Evolutionary conservation across 2,329 filamentous ascomycete species (phyloP), one percentile per base, ranked within the genome.

Genomic region (Pseudogymnoascus verrucosus): DNA sequence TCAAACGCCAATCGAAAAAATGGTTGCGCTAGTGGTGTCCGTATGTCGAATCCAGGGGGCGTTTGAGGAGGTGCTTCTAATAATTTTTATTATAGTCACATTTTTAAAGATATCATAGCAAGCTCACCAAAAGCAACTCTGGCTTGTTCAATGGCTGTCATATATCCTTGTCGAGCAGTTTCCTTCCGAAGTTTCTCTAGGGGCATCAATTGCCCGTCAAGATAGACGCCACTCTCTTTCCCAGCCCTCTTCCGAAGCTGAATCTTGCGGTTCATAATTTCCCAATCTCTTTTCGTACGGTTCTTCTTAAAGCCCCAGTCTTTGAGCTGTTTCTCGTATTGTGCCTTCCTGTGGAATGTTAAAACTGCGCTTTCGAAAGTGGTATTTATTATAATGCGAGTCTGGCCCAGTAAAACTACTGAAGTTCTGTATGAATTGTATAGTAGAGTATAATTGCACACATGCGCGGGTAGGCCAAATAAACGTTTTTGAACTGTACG

Each of bases 301-400:
- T 65, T 37, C 42, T 65, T 65, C 23, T 21, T 60, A 19, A 64
- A 64, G 2, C 62, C n/a, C 64, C 64, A 65, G 16, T 62, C 62
- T 63, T 64, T 65, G 60, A 65, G 36, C 12, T 62, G 60, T 28
- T 59, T 36, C 47, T 64, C 64, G 61, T 65, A 65, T 64, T 65
- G 64, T 31, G 62, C 64, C 59, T 64, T 65, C n/a, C 64, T 36
- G n/a, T 6, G 5, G 3, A 62, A 51, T 23, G 42, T 47, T 26
- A 47, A 12, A n/a, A 47, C 21, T n/a, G 5, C 42, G 12, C 21
- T 26, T 47, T n/a, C 42, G 21, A 47, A 3, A 2, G 19, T 23
- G 19, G 4, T 14, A 12, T 44, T 14, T 1, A 47, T 12, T 5
- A n/a, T n/a, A 26, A n/a, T 47, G 12, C 21, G 3, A 26, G 2